Base-by-base conservation (phyloP, 2,329 filamentous ascomycete genomes). In the Beauveria medogensis region DNA sequence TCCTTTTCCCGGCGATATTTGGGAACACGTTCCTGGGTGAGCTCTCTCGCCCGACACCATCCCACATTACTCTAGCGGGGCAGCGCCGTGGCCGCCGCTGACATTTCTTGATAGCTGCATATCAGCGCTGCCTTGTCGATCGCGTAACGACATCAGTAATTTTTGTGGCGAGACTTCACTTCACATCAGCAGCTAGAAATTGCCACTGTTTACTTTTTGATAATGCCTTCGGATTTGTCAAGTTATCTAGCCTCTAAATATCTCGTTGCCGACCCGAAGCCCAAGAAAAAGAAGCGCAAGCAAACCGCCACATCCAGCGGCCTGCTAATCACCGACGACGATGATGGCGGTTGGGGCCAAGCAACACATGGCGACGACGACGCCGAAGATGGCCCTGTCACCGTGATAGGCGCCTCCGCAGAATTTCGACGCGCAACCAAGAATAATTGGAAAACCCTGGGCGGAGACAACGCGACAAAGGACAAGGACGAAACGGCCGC, bases 161-260 rank as follows among this genome's bases (percentile, higher is more conserved):
- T 47, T 40, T 20, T 51, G 16, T 26, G 3, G 40, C 47, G 37
- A n/a, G 12, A 28, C 20, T 54, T 22, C 53, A 28, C 20, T 54
- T 22, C 53, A n/a, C 18, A 40, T 57, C 24, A 24, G n/a, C 43
- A 28, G 34, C n/a, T 43, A 26, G 1, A 28, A 14, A 18, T 46
- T 1, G 40, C 40, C 9, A 3, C 12, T 12, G 12, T 26, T 20
- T 28, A 37, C n/a, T 47, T 26, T 26, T 40, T 47, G 18, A 65
- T 30, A 26, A 85, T 84, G 82, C 75, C 82, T 48, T 78, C 79
- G 63, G 81, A 85, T 66, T 82, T 97, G 65, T 87, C 91, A 62
- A 86, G 87, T 70, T 99, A 97, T 70, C 84, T 99, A 41, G 92
- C 93, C 43, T 88, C 91, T 64, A 94, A 92, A 73, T 99, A 99